Base-by-base conservation (phyloP, 2,329 filamentous ascomycete genomes). In the Stagonosporopsis rhizophila region DNA sequence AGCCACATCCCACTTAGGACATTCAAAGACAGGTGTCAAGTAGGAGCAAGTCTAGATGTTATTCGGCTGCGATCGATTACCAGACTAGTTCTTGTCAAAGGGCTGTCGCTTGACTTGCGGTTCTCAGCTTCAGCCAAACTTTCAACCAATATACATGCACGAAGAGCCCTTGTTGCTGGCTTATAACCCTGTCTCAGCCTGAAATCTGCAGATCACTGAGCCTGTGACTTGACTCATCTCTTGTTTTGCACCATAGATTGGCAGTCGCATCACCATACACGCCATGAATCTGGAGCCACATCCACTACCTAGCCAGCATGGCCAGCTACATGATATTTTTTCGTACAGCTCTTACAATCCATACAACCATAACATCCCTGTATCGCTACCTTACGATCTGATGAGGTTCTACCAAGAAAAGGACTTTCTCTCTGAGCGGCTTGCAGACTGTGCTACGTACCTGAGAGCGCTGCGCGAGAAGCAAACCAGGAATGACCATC, bases 381-480 rank as follows among this genome's bases (percentile, higher is more conserved):
- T 22, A 2, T 14, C 22, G 5, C 22, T 52, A 2, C 37, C 30
- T 1, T 44, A 44, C 44, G 38, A 52, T 12, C 14, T 58, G 44
- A 57, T 19, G 22, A 52, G 35, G 40, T 57, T 74, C 12, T 57
- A 59, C 11, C 53, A 54, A 3, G 69, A 75, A 40, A 68, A 66
- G 35, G 46, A 52, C 0, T 58, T 72, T 7, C 55, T 75, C 11
- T 69, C 73, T 15, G 59, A 59, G 30, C 58, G 66, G 9, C 65
- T 75, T 30, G 70, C 70, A 38, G 72, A 70, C 38, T 73, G 71
- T 25, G 68, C 65, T 14, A 71, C 62, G 2, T 74, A 68, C 30
- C 60, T 76, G 14, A 66, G 71, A 39, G 67, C 63, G 11, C 64
- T 75, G 15, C 69, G 69, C 40, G 70, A 72, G 50, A 71, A 67